Evolutionary conservation across 768 basidiomycete species (phyloP).

Genomic region (Dioszegia hungarica): DNA sequence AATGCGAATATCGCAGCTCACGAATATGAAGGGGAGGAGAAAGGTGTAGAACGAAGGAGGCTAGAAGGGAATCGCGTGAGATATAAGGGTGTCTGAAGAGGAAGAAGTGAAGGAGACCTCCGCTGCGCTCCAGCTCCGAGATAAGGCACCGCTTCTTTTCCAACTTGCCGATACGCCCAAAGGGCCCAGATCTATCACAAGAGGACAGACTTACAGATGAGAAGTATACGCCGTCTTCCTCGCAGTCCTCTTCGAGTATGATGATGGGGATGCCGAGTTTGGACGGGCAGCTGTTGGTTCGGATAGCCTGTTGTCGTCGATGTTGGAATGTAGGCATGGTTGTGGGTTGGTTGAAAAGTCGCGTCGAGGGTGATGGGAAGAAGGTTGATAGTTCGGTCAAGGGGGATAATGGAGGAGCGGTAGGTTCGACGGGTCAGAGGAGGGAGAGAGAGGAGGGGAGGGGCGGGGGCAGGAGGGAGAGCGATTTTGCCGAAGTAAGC

Average conservation of each 20-base stretch:
- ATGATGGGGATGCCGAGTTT: not conserved
- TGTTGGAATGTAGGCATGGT: not conserved
- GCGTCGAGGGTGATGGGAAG: not conserved
- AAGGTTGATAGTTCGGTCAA: too few species aligned
- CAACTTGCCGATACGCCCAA: too few species aligned
- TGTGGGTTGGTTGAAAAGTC: not conserved
- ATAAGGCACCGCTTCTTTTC: too few species aligned
- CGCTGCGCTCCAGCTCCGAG: too few species aligned
- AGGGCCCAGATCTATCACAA: too few species aligned
- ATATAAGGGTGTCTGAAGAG: not conserved
- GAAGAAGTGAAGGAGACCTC: not conserved
- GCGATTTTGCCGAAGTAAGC: too few species aligned
- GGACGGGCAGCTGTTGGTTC: not conserved
- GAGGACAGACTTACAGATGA: not conserved
- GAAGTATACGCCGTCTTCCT: not conserved
- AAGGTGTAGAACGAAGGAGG: not conserved
- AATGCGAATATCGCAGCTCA: not conserved
- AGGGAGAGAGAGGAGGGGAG: too few species aligned
- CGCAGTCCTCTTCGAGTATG: not conserved
- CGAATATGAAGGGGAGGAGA: too few species aligned
- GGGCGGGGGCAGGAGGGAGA: too few species aligned
- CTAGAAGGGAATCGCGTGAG: not conserved
- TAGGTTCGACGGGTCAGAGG: too few species aligned
- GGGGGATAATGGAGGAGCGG: too few species aligned
- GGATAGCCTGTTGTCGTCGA: constrained; percentile 7